These are phyloP conservation scores for Rhodotorula sp. DNA, from an alignment of 1,284 basidiomycete genomes.

Conservation along the genomic window DNA sequence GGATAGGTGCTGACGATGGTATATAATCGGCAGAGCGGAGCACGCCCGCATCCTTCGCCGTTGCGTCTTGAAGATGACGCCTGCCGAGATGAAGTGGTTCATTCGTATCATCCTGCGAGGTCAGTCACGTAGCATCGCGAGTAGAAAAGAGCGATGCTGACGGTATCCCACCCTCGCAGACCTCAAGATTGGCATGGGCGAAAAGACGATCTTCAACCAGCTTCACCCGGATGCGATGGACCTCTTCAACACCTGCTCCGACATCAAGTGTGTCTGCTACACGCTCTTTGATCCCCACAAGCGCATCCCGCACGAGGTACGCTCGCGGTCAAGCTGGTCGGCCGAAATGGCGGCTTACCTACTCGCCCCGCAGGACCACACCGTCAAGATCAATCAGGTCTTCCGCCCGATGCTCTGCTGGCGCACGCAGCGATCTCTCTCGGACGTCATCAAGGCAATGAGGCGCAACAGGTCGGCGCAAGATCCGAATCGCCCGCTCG, in stretches of 20 bases:
- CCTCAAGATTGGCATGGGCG: slow-evolving; percentile 55
- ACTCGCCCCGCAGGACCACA: slow-evolving; percentile 62
- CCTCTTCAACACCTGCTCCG: slow-evolving; percentile 89
- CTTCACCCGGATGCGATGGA: slow-evolving; percentile 89
- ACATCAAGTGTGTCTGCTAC: slow-evolving; percentile 83
- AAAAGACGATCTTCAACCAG: slow-evolving; percentile 78
- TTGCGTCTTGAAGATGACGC: slow-evolving; percentile 72
- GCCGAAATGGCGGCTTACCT: neutral
- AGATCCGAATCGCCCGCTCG: slow-evolving; percentile 48
- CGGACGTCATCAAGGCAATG: slow-evolving; percentile 79
- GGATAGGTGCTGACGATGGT: neutral
- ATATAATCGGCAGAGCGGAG: slow-evolving; percentile 59
- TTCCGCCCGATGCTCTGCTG: slow-evolving; percentile 93
- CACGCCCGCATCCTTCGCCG: slow-evolving; percentile 72
- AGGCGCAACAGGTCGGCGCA: slow-evolving; percentile 54
- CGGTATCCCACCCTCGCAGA: slow-evolving; percentile 41
- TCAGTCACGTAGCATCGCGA: slow-evolving; percentile 42
- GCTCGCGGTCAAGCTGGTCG: neutral
- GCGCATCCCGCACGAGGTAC: slow-evolving; percentile 49
- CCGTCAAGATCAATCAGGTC: slow-evolving; percentile 71
- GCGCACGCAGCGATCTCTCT: slow-evolving; percentile 65
- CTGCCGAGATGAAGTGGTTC: slow-evolving; percentile 87
- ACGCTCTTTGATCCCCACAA: slow-evolving; percentile 51
- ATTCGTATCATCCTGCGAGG: slow-evolving; percentile 90
- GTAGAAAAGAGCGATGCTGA: neutral